Evolutionary conservation across 2,329 filamentous ascomycete genomes (phyloP).

Genomic region (Graphilbum sp.): DNA sequence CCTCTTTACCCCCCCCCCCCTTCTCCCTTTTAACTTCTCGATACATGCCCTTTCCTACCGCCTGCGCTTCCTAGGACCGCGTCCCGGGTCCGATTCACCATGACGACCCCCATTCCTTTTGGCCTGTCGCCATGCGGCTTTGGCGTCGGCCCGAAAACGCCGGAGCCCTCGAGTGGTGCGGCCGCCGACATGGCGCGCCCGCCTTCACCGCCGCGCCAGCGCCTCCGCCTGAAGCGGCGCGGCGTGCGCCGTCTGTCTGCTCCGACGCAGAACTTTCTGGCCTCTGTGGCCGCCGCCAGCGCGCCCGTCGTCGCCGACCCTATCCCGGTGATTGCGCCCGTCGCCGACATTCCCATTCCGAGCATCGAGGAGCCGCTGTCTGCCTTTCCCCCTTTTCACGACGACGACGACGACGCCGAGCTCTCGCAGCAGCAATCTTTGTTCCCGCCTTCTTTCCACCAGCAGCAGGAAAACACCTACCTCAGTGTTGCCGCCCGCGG

Average conservation of each 20-base stretch:
- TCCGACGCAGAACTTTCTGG: slow-evolving; percentile 50
- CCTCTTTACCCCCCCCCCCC: background rate
- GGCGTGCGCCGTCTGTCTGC: slow-evolving; percentile 32
- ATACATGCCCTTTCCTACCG: too few species aligned
- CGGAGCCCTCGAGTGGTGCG: slow-evolving; percentile 26
- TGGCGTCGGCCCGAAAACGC: slow-evolving; percentile 31
- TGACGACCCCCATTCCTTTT: slow-evolving; percentile 29
- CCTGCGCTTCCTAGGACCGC: slow-evolving; percentile 1
- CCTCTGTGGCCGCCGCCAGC: slow-evolving; percentile 42
- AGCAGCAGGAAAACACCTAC: slow-evolving; percentile 10
- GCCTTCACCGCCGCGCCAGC: slow-evolving; percentile 34
- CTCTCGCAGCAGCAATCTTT: background rate
- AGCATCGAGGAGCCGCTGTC: slow-evolving; percentile 42
- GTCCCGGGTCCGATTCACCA: slow-evolving; percentile 16
- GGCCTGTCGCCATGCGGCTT: slow-evolving; percentile 19
- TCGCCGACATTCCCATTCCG: slow-evolving; percentile 39
- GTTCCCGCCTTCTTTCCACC: background rate
- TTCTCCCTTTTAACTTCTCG: too few species aligned
- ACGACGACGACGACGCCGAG: background rate
- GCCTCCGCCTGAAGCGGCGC: slow-evolving; percentile 38
- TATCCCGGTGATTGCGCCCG: slow-evolving; percentile 39
- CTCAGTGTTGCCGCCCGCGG: slow-evolving; percentile 17
- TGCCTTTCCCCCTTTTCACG: slow-evolving; percentile 13
- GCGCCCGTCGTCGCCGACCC: slow-evolving; percentile 28
- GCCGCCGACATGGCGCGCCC: slow-evolving; percentile 18